Percentiles rank a stretch among this genome's conserved stretches.
Conservation (phyloP, 495 filamentous ascomycete genomes). For the Jackrogersella minutella region DNA sequence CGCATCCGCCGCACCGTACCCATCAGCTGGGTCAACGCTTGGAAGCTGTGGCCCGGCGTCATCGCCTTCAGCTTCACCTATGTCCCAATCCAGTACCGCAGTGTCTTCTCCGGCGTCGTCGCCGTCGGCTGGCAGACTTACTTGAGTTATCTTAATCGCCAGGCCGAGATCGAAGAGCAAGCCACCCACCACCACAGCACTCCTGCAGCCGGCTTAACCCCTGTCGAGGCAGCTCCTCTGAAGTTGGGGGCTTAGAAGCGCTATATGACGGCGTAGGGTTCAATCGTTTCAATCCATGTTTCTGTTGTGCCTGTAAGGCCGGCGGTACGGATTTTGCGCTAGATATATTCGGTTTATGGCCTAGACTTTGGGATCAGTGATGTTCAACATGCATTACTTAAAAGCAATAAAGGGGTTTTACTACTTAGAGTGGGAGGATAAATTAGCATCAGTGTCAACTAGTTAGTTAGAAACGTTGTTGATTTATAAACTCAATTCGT, state of each 20-base stretch:
- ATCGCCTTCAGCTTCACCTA: slow-evolving; percentile 89
- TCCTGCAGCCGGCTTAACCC: background rate
- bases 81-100: slow-evolving; percentile 77
- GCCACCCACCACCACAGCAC: slow-evolving; percentile 23
- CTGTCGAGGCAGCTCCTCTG: slow-evolving; percentile 1
- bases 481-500: no score
- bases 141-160: slow-evolving; percentile 80
- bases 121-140: slow-evolving; percentile 95
- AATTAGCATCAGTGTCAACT: no score
- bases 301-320: background rate
- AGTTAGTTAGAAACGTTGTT: no score
- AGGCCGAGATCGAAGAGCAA: slow-evolving; percentile 64
- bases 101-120: slow-evolving; percentile 77
- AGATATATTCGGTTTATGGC: background rate
- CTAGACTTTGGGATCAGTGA: slow-evolving; percentile 1
- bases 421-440: no score
- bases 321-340: background rate
- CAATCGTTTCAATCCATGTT: background rate
- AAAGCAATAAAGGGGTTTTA: background rate
- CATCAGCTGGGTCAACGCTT: slow-evolving; percentile 75
- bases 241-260: slow-evolving; percentile 12
- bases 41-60: slow-evolving; percentile 90
- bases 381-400: background rate
- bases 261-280: slow-evolving; percentile 12
- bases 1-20: slow-evolving; percentile 80